Evolutionary conservation across 2,329 filamentous ascomycete genomes (phyloP), one percentile per base, ranked within the genome.

Genomic region (Dothistroma septosporum): DNA sequence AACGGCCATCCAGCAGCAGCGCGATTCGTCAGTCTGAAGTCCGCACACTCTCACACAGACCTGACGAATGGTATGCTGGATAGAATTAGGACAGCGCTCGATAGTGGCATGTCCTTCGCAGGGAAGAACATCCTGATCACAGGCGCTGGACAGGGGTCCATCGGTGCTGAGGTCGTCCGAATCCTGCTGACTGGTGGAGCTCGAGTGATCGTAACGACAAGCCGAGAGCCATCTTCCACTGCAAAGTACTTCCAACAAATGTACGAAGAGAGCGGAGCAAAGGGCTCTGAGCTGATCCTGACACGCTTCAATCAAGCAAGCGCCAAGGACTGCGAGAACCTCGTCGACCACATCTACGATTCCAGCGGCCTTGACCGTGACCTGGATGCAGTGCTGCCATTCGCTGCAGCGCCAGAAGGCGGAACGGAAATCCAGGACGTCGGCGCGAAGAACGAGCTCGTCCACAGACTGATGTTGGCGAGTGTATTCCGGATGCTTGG

Each of bases 201-300:
- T 67, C 95, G 94, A 81, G 95, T 99, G 47, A 82, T 97, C 55
- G 95, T 99, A 61, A 99, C 94, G 14, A 99, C 94, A 21, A 96
- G 91, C 73, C 88, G 94, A 69, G 99, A 94, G 82, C 97, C 94
- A n/a, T 90, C 92, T 50, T 89, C 97, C 76, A 94, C 97, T 59
- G 99, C 94, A 5, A 94, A 99, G 80, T 99, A 97, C 81, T 99
- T 99, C 79, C 94, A 99, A 78, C 87, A 91, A 60, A 97, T 99
- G 90, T 99, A 99, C 77, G 90, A 92, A 64, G 90, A 92, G 63
- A 96, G 90, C 72, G 94, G 94, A 72, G 91, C 91, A 63, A 90
- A 91, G 66, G 94, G 94, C 66, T 97, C 94, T 60, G 92, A 97
- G 79, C 88, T 99, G 59, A 91, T 99, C 44, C 94, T 99, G 58